A percentile compares a stretch with the other conserved stretches of the same genome.
These are phyloP conservation scores for Penicillium sclerotigenum DNA, from an alignment of 2,329 filamentous ascomycete genomes.

Conservation along the genomic window DNA sequence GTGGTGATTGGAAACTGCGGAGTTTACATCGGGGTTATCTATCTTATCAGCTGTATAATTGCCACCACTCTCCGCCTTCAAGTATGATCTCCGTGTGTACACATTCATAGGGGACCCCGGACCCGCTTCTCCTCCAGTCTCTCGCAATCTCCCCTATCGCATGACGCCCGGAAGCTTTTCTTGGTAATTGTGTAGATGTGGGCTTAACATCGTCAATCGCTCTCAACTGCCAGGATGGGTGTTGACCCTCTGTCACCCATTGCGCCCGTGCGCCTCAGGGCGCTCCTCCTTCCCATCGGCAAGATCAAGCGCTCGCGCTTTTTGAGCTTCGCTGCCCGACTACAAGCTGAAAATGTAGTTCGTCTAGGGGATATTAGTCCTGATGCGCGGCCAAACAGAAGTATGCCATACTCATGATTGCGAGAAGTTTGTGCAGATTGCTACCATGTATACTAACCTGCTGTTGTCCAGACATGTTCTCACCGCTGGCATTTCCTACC, in stretches of 20 bases:
- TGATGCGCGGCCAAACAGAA: slow-evolving; percentile 79
- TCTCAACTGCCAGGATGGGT: slow-evolving; percentile 66
- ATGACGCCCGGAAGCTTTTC: slow-evolving; percentile 25
- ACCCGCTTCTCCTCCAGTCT: neutral
- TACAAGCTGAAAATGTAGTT: slow-evolving; percentile 77
- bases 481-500: slow-evolving; percentile 79
- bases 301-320: slow-evolving; percentile 81
- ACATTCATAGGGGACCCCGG: neutral
- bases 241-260: slow-evolving; percentile 86
- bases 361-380: slow-evolving; percentile 81
- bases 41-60: slow-evolving; percentile 21
- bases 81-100: neutral
- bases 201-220: slow-evolving; percentile 32
- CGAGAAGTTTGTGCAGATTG: neutral
- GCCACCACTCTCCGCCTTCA: neutral
- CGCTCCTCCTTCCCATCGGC: slow-evolving; percentile 80
- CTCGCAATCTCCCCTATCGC: slow-evolving; percentile 4
- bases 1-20: slow-evolving; percentile 17
- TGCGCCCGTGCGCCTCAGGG: slow-evolving; percentile 86
- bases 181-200: slow-evolving; percentile 28
- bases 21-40: slow-evolving; percentile 15
- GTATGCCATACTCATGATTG: slow-evolving; percentile 51
- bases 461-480: slow-evolving; percentile 74
- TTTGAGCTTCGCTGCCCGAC: slow-evolving; percentile 69
- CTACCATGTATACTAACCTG: slow-evolving; percentile 21